Conservation (phyloP, 805 yeast genomes). For the Torulaspora maleeae region DNA sequence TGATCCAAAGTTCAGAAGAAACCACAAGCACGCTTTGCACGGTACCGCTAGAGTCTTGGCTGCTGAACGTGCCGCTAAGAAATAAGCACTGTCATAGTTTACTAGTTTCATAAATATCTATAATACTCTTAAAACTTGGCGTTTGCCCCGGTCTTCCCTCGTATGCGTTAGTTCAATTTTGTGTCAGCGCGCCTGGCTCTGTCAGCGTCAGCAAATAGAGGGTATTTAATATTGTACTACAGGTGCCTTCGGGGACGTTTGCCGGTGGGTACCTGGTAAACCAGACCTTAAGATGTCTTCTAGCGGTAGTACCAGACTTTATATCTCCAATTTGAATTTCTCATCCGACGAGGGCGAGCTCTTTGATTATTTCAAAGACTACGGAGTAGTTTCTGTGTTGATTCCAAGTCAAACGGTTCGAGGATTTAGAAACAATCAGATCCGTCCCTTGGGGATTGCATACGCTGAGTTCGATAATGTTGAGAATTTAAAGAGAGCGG, state of each 20-base stretch:
- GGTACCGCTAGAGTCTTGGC: slow-evolving; percentile 95
- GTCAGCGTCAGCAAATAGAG: background rate
- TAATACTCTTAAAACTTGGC: slow-evolving; percentile 6
- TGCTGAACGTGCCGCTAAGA: slow-evolving; percentile 59
- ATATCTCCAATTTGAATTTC: slow-evolving; percentile 51
- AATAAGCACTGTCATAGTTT: slow-evolving; percentile 15
- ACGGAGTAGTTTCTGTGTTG: slow-evolving; percentile 42
- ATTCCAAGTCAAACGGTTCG: slow-evolving; percentile 53
- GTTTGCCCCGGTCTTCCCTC: background rate
- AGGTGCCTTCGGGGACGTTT: no score
- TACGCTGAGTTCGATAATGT: slow-evolving; percentile 72
- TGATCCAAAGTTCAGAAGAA: slow-evolving; percentile 98
- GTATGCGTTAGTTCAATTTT: background rate
- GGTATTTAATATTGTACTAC: no score
- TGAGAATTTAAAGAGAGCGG: slow-evolving; percentile 60
- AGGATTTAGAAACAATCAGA: slow-evolving; percentile 39
- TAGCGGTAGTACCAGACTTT: slow-evolving; percentile 37
- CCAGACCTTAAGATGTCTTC: slow-evolving; percentile 4
- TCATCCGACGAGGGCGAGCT: slow-evolving; percentile 52
- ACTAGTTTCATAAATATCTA: background rate
- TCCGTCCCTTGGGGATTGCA: slow-evolving; percentile 61
- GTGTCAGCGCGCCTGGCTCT: slow-evolving; percentile 2
- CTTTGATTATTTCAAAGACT: slow-evolving; percentile 41
- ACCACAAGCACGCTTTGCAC: slow-evolving; percentile 98
- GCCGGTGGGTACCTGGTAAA: no score